Evolutionary conservation across 192 early-diverging fungal species (phyloP), one percentile per base, ranked within the genome.

Genomic region (Umbelopsis ramanniana): DNA sequence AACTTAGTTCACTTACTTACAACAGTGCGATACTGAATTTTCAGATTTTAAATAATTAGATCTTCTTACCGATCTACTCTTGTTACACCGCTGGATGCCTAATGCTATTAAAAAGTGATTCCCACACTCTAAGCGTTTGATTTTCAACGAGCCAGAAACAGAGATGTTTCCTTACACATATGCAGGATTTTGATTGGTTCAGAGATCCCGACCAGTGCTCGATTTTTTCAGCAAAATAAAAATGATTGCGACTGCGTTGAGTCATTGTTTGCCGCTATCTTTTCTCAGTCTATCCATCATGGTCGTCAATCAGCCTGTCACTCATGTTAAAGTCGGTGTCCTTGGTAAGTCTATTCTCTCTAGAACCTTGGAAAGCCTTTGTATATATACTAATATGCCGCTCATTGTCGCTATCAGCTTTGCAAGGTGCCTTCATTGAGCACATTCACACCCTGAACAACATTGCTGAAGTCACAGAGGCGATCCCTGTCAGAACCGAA

Each of bases 371-470:
- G 11, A n/a, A 54, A 12, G 63, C 19, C 23, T 40, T 4, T 37
- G 3, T 45, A 12, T 21, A 21, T 15, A 47, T 14, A 17, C 19
- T 14, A 35, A 29, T 2, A 29, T 3, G 29, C 3, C 29, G 29
- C 29, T 14, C 14, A 22, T 8, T 6, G 9, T 19, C 47, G 17
- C 37, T 40, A 12, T 22, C 48, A 88, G 95, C 94, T n/a, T 89
- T 98, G 9, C 97, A 98, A 77, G 97, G 97, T n/a, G 97, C 97
- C 26, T 98, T 97, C 71, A 74, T 86, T 17, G 97, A 98, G 77
- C 97, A 98, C 74, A 86, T 97, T 52, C 84, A 95, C 77, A 86
- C 93, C 46, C 87, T 98, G 26, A 79, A 90, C 54, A 79, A 85
- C 5, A 82, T 98, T 67, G 83, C 87, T n/a, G 72, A 86, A 50